Base-by-base conservation (phyloP, 2,329 filamentous ascomycete species). In the Colletotrichum melonis region DNA sequence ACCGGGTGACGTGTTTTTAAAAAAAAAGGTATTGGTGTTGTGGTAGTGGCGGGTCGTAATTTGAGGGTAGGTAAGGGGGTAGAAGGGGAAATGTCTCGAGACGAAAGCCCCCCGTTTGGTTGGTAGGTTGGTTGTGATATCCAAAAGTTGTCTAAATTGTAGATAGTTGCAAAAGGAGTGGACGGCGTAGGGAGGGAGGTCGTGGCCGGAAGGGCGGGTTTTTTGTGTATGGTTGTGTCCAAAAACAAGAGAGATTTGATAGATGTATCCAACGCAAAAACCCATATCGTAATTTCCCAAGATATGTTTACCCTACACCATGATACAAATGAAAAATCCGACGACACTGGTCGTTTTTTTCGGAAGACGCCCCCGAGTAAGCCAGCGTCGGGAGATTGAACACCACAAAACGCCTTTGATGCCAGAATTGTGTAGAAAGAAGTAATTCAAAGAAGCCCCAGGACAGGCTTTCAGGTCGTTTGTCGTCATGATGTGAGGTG, bases 371-470 rank as follows among this genome's bases (percentile, higher is more conserved):
- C 35, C 65, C 72, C 69, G 63, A 75, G 66, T 70, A 38, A 63
- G 60, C 66, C 66, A 66, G 69, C 63, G 72, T 63, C 67, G 69
- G 63, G 64, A 58, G 57, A 63, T 52, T 60, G 42, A 26, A 74
- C 54, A 75, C 64, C 72, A 69, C 56, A 55, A 77, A 85, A 85
- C 84, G 84, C 84, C 84, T 77, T 80, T 75, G 81, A 85, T 85
- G 84, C 82, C 81, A 76, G 80, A 81, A 80, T 80, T 80, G 81
- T 57, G 81, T 82, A 80, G 77, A 78, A 82, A 80, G 77, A 78
- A 75, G 77, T 76, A 77, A 79, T 78, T 78, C 76, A 80, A 78
- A 77, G 54, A 46, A 67, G 65, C 60, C 46, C 58, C 58, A 49
- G 69, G 56, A 67, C 16, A 56, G 42, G 42, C 42, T 49, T n/a